Evolutionary conservation across 2,329 filamentous ascomycete species (phyloP).

Genomic region (Aspergillus neoniger): DNA sequence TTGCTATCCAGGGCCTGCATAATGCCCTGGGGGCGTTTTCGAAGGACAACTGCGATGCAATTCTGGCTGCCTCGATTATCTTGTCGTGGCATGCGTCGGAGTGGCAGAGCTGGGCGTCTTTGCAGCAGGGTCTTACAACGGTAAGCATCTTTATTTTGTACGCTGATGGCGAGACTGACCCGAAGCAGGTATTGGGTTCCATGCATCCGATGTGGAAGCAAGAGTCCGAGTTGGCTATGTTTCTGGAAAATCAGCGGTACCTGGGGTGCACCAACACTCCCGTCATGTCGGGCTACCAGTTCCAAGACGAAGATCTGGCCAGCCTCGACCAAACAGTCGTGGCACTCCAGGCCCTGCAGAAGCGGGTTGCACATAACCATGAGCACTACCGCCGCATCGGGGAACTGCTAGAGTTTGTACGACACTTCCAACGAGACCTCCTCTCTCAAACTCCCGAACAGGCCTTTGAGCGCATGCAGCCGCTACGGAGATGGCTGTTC

Average conservation of each 20-base stretch:
- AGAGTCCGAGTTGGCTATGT: constrained; percentile 66
- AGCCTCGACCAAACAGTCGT: constrained; percentile 67
- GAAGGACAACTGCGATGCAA: constrained; percentile 81
- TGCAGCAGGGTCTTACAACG: constrained; percentile 88
- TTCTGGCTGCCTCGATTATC: constrained; percentile 86
- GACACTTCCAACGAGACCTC: constrained; percentile 70
- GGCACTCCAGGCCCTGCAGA: constrained; percentile 60
- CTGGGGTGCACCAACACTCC: constrained; percentile 39
- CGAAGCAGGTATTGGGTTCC: constrained; percentile 65
- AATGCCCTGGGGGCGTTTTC: constrained; percentile 85
- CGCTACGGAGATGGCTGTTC: constrained; percentile 88
- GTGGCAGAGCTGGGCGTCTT: constrained; percentile 91
- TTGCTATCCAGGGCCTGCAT: constrained; percentile 83
- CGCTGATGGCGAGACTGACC: neutral
- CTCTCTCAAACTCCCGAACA: constrained; percentile 72
- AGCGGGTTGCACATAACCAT: constrained; percentile 67
- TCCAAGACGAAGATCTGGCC: constrained; percentile 66
- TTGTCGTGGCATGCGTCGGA: constrained; percentile 96
- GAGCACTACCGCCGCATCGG: constrained; percentile 69
- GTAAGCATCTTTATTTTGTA: constrained; percentile 33
- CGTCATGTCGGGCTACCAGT: constrained; percentile 36
- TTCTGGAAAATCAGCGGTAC: constrained; percentile 44
- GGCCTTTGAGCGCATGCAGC: constrained; percentile 86
- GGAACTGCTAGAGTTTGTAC: constrained; percentile 71
- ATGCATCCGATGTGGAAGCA: constrained; percentile 87